A percentile compares a stretch with the other conserved stretches of the same genome.
Conservation (phyloP, 2,329 filamentous ascomycete species). For the Orbilia blumenaviensis region DNA sequence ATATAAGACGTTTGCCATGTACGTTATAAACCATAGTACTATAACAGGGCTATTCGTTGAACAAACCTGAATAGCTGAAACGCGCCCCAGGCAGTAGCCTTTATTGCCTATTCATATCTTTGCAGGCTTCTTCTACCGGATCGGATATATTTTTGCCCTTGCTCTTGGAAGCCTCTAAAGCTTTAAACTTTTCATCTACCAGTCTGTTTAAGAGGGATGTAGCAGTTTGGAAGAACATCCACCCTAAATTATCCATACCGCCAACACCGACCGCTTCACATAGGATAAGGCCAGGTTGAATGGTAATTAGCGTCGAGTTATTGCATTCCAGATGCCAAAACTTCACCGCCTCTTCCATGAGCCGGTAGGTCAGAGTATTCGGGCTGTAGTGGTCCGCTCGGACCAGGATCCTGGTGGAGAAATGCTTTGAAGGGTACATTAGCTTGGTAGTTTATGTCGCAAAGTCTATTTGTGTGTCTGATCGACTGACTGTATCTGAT, state of each 20-base stretch:
- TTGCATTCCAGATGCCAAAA: not conserved
- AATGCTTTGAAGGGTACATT: slow-evolving; percentile 9
- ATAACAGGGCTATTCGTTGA: too few relatives aligned
- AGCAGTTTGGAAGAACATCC: not conserved
- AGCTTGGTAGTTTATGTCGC: not conserved
- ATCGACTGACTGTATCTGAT: too few relatives aligned
- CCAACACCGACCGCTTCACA: not conserved
- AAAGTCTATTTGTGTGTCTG: too few relatives aligned
- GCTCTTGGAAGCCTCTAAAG: too few relatives aligned
- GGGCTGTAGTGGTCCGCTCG: not conserved
- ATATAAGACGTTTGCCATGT: too few relatives aligned
- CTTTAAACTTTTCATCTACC: not conserved
- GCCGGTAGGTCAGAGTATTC: not conserved
- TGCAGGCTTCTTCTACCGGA: too few relatives aligned
- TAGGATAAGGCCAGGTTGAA: not conserved
- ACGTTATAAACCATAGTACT: too few relatives aligned
- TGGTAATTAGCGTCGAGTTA: not conserved
- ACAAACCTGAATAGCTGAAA: too few relatives aligned
- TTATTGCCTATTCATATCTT: too few relatives aligned
- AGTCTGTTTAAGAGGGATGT: not conserved
- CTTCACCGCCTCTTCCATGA: not conserved
- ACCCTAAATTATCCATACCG: not conserved
- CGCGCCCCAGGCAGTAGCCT: too few relatives aligned
- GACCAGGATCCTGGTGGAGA: not conserved
- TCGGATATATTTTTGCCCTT: not conserved